These are phyloP conservation scores for Aureobasidium sp. DNA, from an alignment of 2,329 filamentous ascomycete genomes.

Conservation along the genomic window DNA sequence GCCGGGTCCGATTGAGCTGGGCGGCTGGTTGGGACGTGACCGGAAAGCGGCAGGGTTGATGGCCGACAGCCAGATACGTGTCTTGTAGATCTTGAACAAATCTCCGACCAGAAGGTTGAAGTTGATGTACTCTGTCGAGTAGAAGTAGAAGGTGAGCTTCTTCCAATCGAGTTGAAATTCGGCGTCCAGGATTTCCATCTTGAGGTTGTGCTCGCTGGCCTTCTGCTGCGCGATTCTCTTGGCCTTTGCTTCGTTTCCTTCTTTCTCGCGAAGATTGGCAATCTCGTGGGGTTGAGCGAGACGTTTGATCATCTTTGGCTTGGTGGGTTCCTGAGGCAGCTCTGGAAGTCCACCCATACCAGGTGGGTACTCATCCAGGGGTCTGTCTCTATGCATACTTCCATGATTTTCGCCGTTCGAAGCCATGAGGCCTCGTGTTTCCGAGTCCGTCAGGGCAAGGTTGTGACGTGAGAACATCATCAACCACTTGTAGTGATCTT, in stretches of 20 bases:
- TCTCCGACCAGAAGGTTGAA: conserved; percentile 97
- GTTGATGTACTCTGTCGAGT: conserved; percentile 95
- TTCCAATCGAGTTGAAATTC: conserved; percentile 99
- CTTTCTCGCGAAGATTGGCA: conserved; percentile 80
- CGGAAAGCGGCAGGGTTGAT: conserved; percentile 92
- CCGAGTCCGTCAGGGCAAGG: conserved; percentile 17
- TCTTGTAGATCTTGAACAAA: conserved; percentile 98
- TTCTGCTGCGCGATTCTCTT: conserved; percentile 96
- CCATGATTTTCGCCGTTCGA: conserved; percentile 40
- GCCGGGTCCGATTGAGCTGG: conserved; percentile 29
- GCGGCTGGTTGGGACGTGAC: conserved; percentile 27
- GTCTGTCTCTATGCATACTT: not conserved
- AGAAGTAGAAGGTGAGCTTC: conserved; percentile 98
- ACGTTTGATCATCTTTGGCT: conserved; percentile 94
- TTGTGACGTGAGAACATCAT: conserved; percentile 77
- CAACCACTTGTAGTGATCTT: conserved; percentile 95
- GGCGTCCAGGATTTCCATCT: conserved; percentile 98
- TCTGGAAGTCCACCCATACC: conserved; percentile 11
- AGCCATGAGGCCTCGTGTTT: conserved; percentile 40
- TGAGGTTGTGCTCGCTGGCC: conserved; percentile 83
- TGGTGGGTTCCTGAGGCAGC: conserved; percentile 50
- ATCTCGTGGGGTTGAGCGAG: conserved; percentile 89
- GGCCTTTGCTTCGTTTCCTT: conserved; percentile 94
- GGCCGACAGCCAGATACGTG: conserved; percentile 98
- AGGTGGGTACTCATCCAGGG: conserved; percentile 10